Conservation (phyloP, 805 yeast genomes). For the Candida ponderosae region DNA sequence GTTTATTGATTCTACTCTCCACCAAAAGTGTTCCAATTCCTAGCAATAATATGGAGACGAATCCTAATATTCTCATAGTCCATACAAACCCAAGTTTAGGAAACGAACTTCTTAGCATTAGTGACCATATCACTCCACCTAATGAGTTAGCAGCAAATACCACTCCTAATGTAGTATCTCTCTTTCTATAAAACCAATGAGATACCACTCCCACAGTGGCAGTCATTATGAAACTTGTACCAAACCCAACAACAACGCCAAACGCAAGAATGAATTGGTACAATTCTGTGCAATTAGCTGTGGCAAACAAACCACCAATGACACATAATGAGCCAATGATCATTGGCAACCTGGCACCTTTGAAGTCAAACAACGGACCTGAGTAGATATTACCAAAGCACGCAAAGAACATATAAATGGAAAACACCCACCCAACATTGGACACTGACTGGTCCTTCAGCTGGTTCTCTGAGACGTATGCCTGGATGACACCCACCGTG, state of each 20-base stretch:
- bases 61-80: conserved; percentile 46
- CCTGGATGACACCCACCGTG: conserved; percentile 59
- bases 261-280: conserved; percentile 56
- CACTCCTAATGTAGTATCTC: conserved; percentile 55
- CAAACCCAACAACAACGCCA: conserved; percentile 45
- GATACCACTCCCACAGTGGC: conserved; percentile 49
- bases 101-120: conserved; percentile 39
- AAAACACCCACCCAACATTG: conserved; percentile 63
- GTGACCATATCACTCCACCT: conserved; percentile 59
- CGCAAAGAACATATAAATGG: conserved; percentile 18
- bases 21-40: conserved; percentile 25
- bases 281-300: conserved; percentile 39
- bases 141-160: conserved; percentile 61
- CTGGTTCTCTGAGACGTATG: conserved; percentile 49
- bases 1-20: conserved; percentile 25
- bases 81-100: conserved; percentile 47
- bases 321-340: conserved; percentile 35
- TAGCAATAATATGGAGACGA: conserved; percentile 18
- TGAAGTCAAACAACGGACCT: conserved; percentile 50
- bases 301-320: conserved; percentile 41
- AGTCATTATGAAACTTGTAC: conserved; percentile 41
- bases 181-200: conserved; percentile 51
- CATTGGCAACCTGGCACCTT: conserved; percentile 42
- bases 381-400: conserved; percentile 26
- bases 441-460: conserved; percentile 36